A percentile compares a stretch with the other conserved stretches of the same genome.
Conservation (phyloP, 192 early-diverging fungal species). For the Coemansia sp. region DNA sequence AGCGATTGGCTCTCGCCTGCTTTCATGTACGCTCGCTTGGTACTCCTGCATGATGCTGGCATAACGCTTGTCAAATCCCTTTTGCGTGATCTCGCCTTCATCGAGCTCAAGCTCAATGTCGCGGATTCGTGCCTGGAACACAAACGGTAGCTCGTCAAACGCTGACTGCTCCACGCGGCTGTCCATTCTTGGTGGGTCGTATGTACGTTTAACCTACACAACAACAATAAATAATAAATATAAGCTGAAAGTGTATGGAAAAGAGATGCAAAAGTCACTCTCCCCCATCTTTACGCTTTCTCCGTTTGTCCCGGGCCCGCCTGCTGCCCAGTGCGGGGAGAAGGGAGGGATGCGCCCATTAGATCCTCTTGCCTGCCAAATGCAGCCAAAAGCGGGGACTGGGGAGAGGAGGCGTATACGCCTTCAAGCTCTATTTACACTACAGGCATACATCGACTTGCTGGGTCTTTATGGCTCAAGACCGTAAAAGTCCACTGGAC, state of each 20-base stretch:
- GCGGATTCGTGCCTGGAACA: constrained; percentile 40
- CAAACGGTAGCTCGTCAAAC: constrained; percentile 42
- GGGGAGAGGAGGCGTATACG: neutral
- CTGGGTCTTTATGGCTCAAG: neutral
- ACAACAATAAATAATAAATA: constrained; percentile 1
- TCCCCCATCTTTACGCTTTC: neutral
- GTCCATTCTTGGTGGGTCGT: constrained; percentile 8
- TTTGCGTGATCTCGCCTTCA: constrained; percentile 72
- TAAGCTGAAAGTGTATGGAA: neutral
- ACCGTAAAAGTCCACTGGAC: neutral
- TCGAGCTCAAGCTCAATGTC: constrained; percentile 56
- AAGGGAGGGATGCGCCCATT: neutral
- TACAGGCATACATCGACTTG: neutral
- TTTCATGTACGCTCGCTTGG: constrained; percentile 11
- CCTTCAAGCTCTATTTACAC: neutral
- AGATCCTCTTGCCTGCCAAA: too few relatives aligned
- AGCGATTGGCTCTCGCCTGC: neutral
- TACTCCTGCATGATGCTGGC: constrained; percentile 57
- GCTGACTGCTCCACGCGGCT: constrained; percentile 14
- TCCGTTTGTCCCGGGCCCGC: neutral
- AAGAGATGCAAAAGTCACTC: neutral
- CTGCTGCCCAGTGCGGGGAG: constrained; percentile 1
- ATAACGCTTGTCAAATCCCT: constrained; percentile 71
- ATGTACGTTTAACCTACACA: neutral
- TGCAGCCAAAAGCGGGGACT: neutral